A percentile compares a stretch with the other conserved stretches of the same genome.
Evolutionary conservation across 495 filamentous ascomycete species (phyloP).

Genomic region (Pseudoneurospora amorphoporcata): DNA sequence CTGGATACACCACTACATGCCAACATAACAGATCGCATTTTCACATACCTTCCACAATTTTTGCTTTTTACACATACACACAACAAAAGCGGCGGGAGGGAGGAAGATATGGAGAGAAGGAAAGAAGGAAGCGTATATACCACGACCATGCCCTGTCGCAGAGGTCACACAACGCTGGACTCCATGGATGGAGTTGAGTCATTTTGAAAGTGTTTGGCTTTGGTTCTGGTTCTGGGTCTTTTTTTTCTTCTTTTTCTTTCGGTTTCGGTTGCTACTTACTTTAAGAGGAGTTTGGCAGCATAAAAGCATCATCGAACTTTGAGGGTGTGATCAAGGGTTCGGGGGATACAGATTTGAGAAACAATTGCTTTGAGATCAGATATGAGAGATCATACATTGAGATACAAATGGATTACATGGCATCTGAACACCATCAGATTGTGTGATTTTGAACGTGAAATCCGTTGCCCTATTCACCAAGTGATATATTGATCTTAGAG

Average conservation of each 20-base stretch:
- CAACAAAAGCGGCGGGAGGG: background rate
- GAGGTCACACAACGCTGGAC: background rate
- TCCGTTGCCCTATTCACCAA: no score
- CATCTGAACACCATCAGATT: background rate
- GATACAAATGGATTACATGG: background rate
- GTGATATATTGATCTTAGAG: background rate
- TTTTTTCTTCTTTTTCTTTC: no score
- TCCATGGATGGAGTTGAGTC: background rate
- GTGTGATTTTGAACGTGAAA: background rate
- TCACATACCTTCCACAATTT: no score
- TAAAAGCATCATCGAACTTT: background rate
- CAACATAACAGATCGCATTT: background rate
- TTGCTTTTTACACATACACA: background rate
- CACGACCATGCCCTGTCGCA: background rate
- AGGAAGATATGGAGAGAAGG: background rate
- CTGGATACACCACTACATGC: background rate
- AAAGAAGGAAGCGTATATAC: background rate
- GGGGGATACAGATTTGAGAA: background rate
- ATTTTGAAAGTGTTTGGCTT: background rate
- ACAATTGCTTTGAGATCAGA: background rate
- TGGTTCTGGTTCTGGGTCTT: background rate
- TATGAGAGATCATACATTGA: background rate
- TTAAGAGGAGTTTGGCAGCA: background rate
- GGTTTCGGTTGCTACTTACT: no score
- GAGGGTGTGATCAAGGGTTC: background rate